phyloP scores from a whole-genome alignment of 1,284 basidiomycete species.

The Malassezia psittaci region DNA sequence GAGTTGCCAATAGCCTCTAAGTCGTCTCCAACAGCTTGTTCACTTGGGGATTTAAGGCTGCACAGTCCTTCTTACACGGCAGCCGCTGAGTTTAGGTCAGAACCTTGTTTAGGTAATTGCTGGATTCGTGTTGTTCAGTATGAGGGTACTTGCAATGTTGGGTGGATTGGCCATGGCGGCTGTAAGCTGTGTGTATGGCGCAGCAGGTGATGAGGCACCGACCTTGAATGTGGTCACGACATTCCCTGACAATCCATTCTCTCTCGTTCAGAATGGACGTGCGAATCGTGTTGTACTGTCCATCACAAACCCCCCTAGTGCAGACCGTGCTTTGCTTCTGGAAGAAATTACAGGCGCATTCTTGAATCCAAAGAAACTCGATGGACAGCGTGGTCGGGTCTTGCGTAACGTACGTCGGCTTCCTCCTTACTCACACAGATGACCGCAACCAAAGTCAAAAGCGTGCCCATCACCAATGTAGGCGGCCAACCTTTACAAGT shows the following conservation, averaged over 20 bases:
- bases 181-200: neutral
- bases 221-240: conserved; percentile 39
- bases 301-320: conserved; percentile 29
- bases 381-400: conserved; percentile 36
- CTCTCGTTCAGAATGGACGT: conserved; percentile 43
- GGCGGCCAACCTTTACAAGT: conserved; percentile 34
- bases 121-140: no score
- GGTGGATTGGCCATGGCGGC: no score
- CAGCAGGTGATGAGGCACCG: conserved; percentile 28
- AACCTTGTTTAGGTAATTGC: no score
- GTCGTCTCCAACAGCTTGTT: no score
- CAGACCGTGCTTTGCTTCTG: conserved; percentile 35
- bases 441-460: conserved; percentile 39
- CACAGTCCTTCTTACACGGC: no score
- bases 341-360: conserved; percentile 42
- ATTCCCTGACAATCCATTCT: conserved; percentile 42
- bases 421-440: conserved; percentile 16
- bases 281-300: conserved; percentile 43
- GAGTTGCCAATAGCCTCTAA: no score
- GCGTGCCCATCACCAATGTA: conserved; percentile 27
- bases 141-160: no score
- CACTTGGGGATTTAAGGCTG: no score
- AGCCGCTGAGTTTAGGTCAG: no score
- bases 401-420: conserved; percentile 31
- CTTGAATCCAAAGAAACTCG: conserved; percentile 36